A percentile compares a stretch with the other conserved stretches of the same genome.
Conservation (phyloP, 1,139 yeast genomes). For the Candida glucosophila region DNA sequence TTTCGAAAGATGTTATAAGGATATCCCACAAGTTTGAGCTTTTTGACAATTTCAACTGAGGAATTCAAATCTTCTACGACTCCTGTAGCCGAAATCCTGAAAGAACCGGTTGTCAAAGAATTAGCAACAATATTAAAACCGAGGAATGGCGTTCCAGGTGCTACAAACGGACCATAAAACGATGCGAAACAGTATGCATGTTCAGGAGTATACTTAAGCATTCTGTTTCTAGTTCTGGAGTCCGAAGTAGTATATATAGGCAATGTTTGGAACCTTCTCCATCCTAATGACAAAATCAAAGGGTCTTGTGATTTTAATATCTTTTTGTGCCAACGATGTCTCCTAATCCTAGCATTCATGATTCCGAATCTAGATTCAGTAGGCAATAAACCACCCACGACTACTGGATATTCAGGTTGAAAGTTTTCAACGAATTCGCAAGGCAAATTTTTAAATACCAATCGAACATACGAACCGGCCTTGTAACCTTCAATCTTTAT, state of each 20-base stretch:
- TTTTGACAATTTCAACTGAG: conserved; percentile 87
- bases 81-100: conserved; percentile 97
- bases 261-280: conserved; percentile 97
- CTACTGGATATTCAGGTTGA: conserved; percentile 75
- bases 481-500: conserved; percentile 82
- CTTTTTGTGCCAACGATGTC: conserved; percentile 98
- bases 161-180: conserved; percentile 93
- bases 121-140: conserved; percentile 87
- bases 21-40: conserved; percentile 87
- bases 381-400: conserved; percentile 83
- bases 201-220: conserved; percentile 97
- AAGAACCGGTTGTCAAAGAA: conserved; percentile 77
- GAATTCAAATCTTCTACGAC: conserved; percentile 89
- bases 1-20: conserved; percentile 91
- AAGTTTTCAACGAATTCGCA: conserved; percentile 86
- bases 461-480: conserved; percentile 90
- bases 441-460: conserved; percentile 77
- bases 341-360: conserved; percentile 86
- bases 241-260: conserved; percentile 96
- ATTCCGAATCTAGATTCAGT: conserved; percentile 93
- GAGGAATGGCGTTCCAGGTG: conserved; percentile 96
- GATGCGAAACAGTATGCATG: conserved; percentile 96
- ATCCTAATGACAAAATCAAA: conserved; percentile 83
- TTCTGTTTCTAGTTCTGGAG: conserved; percentile 93
- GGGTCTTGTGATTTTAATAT: conserved; percentile 95